Conservation (phyloP, 129 eudicot species). For the Artemisia tridentata region DNA sequence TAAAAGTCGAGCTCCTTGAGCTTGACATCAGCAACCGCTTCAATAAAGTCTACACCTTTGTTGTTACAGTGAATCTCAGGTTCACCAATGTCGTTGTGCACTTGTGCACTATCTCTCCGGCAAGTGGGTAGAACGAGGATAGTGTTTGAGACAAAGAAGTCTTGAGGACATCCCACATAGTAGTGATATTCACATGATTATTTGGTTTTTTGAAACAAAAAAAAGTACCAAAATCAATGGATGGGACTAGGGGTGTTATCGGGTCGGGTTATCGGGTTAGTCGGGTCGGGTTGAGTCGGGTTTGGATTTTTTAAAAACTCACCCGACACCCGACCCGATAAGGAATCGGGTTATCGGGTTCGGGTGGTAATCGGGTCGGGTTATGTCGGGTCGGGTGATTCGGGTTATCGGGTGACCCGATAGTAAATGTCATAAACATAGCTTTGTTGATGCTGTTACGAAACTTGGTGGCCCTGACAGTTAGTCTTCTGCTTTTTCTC, state of each 20-base stretch:
- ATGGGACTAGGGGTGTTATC: conserved; percentile 7
- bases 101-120: conserved; percentile 42
- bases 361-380: no score
- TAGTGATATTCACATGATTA: conserved; percentile 5
- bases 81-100: conserved; percentile 44
- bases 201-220: conserved; percentile 27
- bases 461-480: no score
- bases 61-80: conserved; percentile 50
- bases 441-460: no score
- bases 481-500: no score
- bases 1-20: conserved; percentile 42
- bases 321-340: no score
- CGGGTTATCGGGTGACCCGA: no score
- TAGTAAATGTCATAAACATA: no score
- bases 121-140: conserved; percentile 42
- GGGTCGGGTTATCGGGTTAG: no score
- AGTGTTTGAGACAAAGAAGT: conserved; percentile 31
- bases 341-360: no score
- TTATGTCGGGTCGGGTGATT: no score
- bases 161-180: conserved; percentile 25
- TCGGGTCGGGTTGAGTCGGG: conserved; percentile 18
- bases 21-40: conserved; percentile 43
- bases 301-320: no score
- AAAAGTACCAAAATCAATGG: conserved; percentile 29
- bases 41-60: conserved; percentile 47